phyloP scores from a whole-genome alignment of 2,329 filamentous ascomycete genomes.

The Clonostachys solani region DNA sequence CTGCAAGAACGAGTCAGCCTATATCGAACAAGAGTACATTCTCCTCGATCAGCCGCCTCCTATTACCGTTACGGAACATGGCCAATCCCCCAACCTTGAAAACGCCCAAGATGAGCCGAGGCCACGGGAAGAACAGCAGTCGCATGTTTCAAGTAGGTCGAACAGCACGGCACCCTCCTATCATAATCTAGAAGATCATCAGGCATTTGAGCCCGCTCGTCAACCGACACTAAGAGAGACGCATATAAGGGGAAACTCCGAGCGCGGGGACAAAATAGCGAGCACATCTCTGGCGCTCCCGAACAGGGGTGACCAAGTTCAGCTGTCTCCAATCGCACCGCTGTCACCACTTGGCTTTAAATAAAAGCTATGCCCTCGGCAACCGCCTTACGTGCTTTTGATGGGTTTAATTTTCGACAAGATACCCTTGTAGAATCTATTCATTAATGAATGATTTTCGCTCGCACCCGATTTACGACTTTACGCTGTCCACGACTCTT shows the following conservation, averaged over 20 bases:
- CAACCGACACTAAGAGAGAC: too few species aligned
- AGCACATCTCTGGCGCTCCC: too few species aligned
- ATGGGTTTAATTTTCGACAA: neutral
- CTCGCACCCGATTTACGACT: constrained; percentile 20
- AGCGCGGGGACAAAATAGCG: too few species aligned
- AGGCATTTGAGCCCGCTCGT: too few species aligned
- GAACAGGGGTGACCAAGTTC: constrained; percentile 10
- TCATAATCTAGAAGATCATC: too few species aligned
- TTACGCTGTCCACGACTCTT: constrained; percentile 25
- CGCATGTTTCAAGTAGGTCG: too few species aligned
- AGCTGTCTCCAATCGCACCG: constrained; percentile 63
- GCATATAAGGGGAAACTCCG: too few species aligned
- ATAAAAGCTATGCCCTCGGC: constrained; percentile 33
- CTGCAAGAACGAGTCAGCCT: constrained; percentile 84
- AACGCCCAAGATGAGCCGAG: neutral
- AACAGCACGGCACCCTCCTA: too few species aligned
- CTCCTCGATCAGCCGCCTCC: constrained; percentile 56
- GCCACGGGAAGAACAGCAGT: neutral
- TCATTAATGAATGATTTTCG: constrained; percentile 4
- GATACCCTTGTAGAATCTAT: constrained; percentile 2
- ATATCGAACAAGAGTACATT: constrained; percentile 64
- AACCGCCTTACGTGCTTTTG: constrained; percentile 31
- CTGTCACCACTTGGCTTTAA: constrained; percentile 29
- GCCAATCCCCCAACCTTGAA: neutral
- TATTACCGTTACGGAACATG: too few species aligned